Base-by-base conservation (phyloP, 495 filamentous ascomycete species). In the Penicillium mononematosum region DNA sequence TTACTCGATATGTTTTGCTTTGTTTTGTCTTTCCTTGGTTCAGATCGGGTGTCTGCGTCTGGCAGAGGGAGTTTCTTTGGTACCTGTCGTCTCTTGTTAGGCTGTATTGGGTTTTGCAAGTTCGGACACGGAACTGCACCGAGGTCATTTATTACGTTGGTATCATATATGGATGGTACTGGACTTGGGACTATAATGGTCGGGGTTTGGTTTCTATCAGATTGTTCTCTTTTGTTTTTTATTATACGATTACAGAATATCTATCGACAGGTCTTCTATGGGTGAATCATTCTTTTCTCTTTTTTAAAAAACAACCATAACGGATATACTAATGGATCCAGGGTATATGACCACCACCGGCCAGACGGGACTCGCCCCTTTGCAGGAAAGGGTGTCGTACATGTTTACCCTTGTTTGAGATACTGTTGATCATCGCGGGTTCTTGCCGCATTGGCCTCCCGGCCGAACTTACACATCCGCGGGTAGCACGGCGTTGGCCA, bases 361-460 rank as follows among this genome's bases (percentile, higher is more conserved):
- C 39, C 31, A 16, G 17, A 34, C 34, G 10, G 12, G 16, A 29
- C 16, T 11, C n/a, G 8, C 2, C 9, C 34, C 34, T 17, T 45
- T 36, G 41, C 25, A 44, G 17, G 14, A 20, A 17, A 31, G 39
- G 50, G 10, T n/a, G 27, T 46, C 12, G 42, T 45, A 54, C 49
- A 42, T 31, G 22, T 9, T 22, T 52, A 36, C 29, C 16, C 22
- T 36, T 11, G 1, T 29, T 45, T 11, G 16, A 54, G 29, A 14
- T 44, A 24, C 39, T 39, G 34, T 55, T 47, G 22, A 47, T 20
- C 25, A 19, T 41, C 10, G 53, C 53, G 43, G 43, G 31, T 45
- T 45, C 51, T 55, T 36, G 22, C 53, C 53, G 53, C 53, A 55
- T 29, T 55, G 53, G 16, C 53, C 53, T 55, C 43, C 52, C 31